Evolutionary conservation across 208 protist genomes (phyloP), one percentile per base, ranked within the genome.

Genomic region (Leishmania tropica): DNA sequence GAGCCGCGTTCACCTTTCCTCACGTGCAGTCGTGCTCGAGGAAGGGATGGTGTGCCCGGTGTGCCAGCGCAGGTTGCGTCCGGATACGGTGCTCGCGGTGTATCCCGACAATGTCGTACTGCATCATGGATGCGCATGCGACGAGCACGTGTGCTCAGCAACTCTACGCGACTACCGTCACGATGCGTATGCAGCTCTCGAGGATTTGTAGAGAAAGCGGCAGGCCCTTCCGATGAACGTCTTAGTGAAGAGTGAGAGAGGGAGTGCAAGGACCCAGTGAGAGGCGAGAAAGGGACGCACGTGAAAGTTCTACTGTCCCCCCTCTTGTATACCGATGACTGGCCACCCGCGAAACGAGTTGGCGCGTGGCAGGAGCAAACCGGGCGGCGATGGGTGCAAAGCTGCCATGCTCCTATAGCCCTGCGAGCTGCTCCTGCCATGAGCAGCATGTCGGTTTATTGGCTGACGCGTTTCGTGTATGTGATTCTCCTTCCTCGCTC

Each of bases 21-120:
- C 80, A 47, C 83, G 78, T 85, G 73, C 67, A 42, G 79, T 92
- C 75, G 42, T 60, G 54, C 51, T 88, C 47, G 56, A 78, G 47
- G 80, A 88, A 65, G 71, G 78, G 28, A 88, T 75, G 56, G 80
- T 84, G 62, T 97, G 94, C 77, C 88, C 85, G 0, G 91, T 93
- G 8, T 97, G 94, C 70, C 75, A 81, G 37, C 93, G 92, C 40
- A 78, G 82, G 68, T 37, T 97, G 3, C 87, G 89, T 3, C 87
- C 91, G 0, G 91, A 92, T 19, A 89, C 81, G n/a, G 83, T 90
- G 35, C 84, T 97, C 85, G 78, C 87, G 24, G 83, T 87, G 4
- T 97, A 90, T 78, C 94, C 94, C 4, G 92, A 94, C 76, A 83
- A 87, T 54, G 83, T 92, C 19, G 37, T 97, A 56, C 87, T 90